Percentiles rank a stretch among this genome's conserved stretches.
Evolutionary conservation across 2,329 filamentous ascomycete genomes (phyloP).

Genomic region (Alternaria viburni): DNA sequence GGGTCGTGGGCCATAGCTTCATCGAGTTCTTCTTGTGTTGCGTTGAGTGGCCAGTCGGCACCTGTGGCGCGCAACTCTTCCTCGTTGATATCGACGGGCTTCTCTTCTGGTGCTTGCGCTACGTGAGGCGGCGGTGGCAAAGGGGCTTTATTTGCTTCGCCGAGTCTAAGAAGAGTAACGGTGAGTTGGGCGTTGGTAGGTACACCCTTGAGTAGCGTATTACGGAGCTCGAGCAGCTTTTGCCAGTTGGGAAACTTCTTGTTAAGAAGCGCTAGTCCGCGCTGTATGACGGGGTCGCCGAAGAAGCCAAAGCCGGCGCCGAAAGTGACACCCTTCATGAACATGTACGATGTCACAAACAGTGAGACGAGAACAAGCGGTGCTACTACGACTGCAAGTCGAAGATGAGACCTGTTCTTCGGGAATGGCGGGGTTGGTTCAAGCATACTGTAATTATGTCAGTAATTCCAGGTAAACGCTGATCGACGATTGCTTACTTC

Average conservation of each 20-base stretch:
- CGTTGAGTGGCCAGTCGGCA: constrained; percentile 64
- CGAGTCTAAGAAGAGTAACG: constrained; percentile 79
- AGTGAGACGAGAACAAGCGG: constrained; percentile 53
- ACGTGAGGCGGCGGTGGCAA: constrained; percentile 66
- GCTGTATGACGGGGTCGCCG: constrained; percentile 74
- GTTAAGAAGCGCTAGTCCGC: constrained; percentile 66
- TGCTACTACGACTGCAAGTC: constrained; percentile 54
- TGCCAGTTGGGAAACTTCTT: constrained; percentile 73
- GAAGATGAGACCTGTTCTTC: constrained; percentile 51
- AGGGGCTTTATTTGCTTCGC: constrained; percentile 80
- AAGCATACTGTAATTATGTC: constrained; percentile 45
- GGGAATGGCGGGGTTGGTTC: constrained; percentile 58
- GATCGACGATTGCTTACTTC: constrained; percentile 53
- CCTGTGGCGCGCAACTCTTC: constrained; percentile 60
- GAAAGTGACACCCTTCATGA: constrained; percentile 69
- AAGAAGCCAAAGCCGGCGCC: constrained; percentile 78
- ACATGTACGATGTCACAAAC: constrained; percentile 58
- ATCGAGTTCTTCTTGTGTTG: constrained; percentile 69
- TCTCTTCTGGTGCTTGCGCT: constrained; percentile 54
- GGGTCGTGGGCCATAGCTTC: constrained; percentile 61
- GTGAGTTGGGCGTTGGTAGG: constrained; percentile 87
- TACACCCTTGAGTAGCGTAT: constrained; percentile 78
- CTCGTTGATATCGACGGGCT: constrained; percentile 58
- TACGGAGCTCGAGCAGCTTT: constrained; percentile 74
- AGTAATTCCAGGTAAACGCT: not conserved